phyloP scores from a whole-genome alignment of 139 green algal genomes.

The Chlamydomonas schloesseri region DNA sequence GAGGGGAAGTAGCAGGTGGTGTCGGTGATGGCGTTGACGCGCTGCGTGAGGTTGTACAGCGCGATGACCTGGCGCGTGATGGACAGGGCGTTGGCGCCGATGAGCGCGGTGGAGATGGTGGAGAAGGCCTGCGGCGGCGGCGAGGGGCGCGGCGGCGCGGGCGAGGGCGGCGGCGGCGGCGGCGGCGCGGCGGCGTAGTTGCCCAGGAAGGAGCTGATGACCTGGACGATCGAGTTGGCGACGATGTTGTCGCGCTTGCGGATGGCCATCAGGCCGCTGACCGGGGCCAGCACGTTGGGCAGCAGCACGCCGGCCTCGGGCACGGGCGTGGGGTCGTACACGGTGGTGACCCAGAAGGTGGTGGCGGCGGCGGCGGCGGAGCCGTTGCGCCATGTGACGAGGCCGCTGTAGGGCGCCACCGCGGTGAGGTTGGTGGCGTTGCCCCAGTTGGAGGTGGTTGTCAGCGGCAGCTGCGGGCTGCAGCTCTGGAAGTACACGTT shows the following conservation, averaged over 20 bases:
- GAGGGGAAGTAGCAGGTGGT: conserved; percentile 43
- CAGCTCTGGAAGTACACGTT: conserved; percentile 27
- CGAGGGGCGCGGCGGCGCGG: background rate
- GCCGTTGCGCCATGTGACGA: background rate
- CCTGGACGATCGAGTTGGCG: background rate
- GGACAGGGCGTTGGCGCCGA: conserved; percentile 1
- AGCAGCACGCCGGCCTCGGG: too few species aligned
- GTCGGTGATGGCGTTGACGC: background rate
- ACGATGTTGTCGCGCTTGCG: conserved; percentile 35
- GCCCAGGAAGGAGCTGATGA: background rate
- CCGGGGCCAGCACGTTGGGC: background rate
- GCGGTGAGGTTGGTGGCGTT: background rate
- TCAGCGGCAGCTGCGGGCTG: background rate
- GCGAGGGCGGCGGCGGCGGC: conserved; percentile 16
- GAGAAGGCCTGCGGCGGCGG: conserved; percentile 5
- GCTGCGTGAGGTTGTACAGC: conserved; percentile 1
- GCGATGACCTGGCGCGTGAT: conserved; percentile 29
- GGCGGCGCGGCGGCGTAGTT: background rate
- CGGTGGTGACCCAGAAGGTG: too few species aligned
- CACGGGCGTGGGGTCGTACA: too few species aligned
- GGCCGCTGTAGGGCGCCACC: background rate
- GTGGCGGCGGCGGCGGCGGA: background rate
- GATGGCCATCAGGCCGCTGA: background rate
- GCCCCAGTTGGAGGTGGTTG: conserved; percentile 8
- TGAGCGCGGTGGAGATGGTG: background rate